A percentile compares a stretch with the other conserved stretches of the same genome.
These are phyloP conservation scores for Monosporascus ibericus DNA, from an alignment of 2,329 filamentous ascomycete genomes.

Conservation along the genomic window DNA sequence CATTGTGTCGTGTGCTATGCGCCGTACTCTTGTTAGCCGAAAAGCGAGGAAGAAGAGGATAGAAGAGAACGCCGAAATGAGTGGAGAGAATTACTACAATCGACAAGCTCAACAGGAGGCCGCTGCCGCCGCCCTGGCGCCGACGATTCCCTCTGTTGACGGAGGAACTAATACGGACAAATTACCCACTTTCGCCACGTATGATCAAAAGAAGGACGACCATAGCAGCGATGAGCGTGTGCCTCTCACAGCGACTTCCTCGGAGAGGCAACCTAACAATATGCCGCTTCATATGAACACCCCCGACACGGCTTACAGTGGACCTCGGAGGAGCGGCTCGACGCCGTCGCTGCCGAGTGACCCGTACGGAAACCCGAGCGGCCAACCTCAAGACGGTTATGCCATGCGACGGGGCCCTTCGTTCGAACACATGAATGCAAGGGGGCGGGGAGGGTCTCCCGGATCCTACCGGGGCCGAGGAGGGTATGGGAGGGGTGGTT, in stretches of 20 bases:
- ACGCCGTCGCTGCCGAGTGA: conserved; percentile 38
- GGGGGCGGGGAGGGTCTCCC: conserved; percentile 47
- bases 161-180: conserved; percentile 46
- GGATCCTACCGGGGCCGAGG: conserved; percentile 47
- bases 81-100: conserved; percentile 84
- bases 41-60: conserved; percentile 92
- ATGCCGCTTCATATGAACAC: conserved; percentile 32
- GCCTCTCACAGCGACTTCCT: conserved; percentile 43
- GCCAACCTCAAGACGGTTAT: conserved; percentile 38
- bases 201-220: conserved; percentile 55
- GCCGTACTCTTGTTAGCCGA: conserved; percentile 80
- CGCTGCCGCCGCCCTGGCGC: conserved; percentile 40
- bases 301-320: conserved; percentile 30
- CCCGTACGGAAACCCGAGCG: conserved; percentile 57
- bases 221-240: conserved; percentile 55
- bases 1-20: conserved; percentile 90
- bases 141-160: conserved; percentile 53
- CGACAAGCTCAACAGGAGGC: conserved; percentile 54
- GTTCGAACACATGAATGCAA: conserved; percentile 41
- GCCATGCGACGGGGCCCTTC: conserved; percentile 41
- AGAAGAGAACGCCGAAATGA: conserved; percentile 94
- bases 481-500: conserved; percentile 39
- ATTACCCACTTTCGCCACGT: conserved; percentile 54
- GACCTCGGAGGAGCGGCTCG: conserved; percentile 34
- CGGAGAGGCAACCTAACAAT: conserved; percentile 53